These are phyloP conservation scores for Cladosporium sp. DNA, from an alignment of 2,329 filamentous ascomycete species.

Conservation along the genomic window DNA sequence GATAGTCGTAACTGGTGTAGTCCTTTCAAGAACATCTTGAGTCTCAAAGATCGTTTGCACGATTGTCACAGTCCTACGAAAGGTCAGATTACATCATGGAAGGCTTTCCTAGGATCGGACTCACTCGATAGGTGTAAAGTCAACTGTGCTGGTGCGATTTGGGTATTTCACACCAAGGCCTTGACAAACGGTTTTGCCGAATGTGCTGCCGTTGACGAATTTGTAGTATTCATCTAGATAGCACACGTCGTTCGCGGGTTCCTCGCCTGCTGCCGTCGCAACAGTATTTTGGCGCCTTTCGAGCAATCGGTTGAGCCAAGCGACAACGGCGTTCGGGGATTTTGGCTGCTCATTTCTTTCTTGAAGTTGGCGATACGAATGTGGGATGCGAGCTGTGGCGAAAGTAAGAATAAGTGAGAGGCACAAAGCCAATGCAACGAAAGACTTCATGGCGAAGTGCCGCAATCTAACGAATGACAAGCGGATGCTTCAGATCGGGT, in stretches of 20 bases:
- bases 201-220: constrained; percentile 20
- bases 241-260: no score
- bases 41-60: constrained; percentile 21
- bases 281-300: constrained; percentile 14
- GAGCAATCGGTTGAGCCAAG: constrained; percentile 24
- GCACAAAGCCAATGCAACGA: constrained; percentile 25
- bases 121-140: constrained; percentile 28
- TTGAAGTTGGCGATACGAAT: constrained; percentile 16
- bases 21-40: constrained; percentile 14
- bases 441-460: constrained; percentile 24
- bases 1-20: constrained; percentile 22
- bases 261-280: no score
- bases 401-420: constrained; percentile 22
- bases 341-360: constrained; percentile 15
- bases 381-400: constrained; percentile 23
- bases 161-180: constrained; percentile 22
- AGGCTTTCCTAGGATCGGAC: not conserved
- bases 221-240: constrained; percentile 24
- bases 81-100: constrained; percentile 1
- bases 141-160: constrained; percentile 21
- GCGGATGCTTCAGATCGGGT: constrained; percentile 9
- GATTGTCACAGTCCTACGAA: constrained; percentile 15
- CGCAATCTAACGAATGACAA: constrained; percentile 21
- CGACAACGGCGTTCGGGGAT: constrained; percentile 15
- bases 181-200: constrained; percentile 24